Conservation (phyloP, 2,329 filamentous ascomycete species). For the Paecilomyces formosus region DNA sequence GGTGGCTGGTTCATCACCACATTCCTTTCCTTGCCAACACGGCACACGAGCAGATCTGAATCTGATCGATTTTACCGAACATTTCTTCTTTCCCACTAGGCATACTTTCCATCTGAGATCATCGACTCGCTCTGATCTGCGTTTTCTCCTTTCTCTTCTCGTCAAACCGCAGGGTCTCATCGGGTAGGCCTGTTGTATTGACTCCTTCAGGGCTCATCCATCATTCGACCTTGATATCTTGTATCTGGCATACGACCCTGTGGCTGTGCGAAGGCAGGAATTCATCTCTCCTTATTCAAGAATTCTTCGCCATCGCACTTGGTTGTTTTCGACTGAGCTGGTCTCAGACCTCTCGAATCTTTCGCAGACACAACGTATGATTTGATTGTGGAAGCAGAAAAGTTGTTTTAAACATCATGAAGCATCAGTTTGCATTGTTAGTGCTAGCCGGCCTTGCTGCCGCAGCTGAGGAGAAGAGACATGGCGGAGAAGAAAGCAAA, state of each 20-base stretch:
- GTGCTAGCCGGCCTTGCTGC: constrained; percentile 21
- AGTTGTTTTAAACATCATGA: constrained; percentile 10
- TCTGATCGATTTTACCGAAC: background rate
- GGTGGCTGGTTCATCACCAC: constrained; percentile 19
- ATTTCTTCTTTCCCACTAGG: background rate
- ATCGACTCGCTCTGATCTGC: background rate
- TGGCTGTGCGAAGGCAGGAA: background rate
- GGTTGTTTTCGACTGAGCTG: constrained; percentile 17
- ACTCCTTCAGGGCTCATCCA: background rate
- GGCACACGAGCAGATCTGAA: constrained; percentile 2
- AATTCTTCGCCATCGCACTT: constrained; percentile 2
- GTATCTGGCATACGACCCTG: background rate
- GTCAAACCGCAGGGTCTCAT: background rate
- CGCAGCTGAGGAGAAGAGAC: constrained; percentile 20
- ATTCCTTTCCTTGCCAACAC: constrained; percentile 23
- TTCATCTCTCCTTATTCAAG: constrained; percentile 2
- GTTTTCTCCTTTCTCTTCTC: background rate
- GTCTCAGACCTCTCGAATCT: constrained; percentile 13
- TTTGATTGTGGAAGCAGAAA: background rate
- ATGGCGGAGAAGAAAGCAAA: constrained; percentile 4
- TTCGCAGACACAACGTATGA: constrained; percentile 3
- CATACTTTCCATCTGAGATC: background rate
- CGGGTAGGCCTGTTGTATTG: background rate
- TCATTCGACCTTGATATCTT: background rate
- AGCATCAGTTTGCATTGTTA: constrained; percentile 12